phyloP scores from a whole-genome alignment of 371 early-diverging fungal species.

The Phascolomyces articulosus region DNA sequence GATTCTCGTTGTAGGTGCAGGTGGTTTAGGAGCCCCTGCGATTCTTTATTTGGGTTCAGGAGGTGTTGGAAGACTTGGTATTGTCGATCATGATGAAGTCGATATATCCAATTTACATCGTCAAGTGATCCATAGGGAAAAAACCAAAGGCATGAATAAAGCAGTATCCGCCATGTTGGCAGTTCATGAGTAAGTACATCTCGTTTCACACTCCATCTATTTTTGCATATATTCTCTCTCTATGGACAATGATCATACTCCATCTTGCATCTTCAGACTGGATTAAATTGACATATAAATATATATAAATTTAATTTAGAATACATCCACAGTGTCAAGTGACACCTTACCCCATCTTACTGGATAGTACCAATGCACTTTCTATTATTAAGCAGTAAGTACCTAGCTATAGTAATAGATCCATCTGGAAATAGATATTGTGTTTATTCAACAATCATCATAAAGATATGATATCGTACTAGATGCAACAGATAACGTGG shows the following conservation, averaged over 20 bases:
- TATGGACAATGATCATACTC: no score
- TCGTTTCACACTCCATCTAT: not conserved
- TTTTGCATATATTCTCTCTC: no score
- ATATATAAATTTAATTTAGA: conserved; percentile 26
- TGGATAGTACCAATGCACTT: conserved; percentile 72
- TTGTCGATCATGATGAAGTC: conserved; percentile 95
- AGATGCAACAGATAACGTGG: conserved; percentile 98
- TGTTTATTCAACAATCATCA: not conserved
- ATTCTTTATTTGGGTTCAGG: conserved; percentile 92
- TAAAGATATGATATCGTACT: conserved; percentile 89
- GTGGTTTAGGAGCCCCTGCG: conserved; percentile 96
- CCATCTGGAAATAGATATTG: not conserved
- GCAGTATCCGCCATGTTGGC: conserved; percentile 76
- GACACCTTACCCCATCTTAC: conserved; percentile 54
- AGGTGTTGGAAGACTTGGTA: conserved; percentile 92
- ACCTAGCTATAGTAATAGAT: not conserved
- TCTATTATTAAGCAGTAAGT: conserved; percentile 54
- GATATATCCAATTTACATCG: conserved; percentile 97
- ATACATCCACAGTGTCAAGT: conserved; percentile 63
- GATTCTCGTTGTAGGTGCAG: conserved; percentile 95
- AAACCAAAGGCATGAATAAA: conserved; percentile 77
- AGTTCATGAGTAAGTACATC: conserved; percentile 58
- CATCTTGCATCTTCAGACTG: no score
- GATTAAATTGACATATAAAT: conserved; percentile 18
- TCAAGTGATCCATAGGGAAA: conserved; percentile 92